Evolutionary conservation across 768 basidiomycete genomes (phyloP).

Genomic region (Lentinula lateritia): DNA sequence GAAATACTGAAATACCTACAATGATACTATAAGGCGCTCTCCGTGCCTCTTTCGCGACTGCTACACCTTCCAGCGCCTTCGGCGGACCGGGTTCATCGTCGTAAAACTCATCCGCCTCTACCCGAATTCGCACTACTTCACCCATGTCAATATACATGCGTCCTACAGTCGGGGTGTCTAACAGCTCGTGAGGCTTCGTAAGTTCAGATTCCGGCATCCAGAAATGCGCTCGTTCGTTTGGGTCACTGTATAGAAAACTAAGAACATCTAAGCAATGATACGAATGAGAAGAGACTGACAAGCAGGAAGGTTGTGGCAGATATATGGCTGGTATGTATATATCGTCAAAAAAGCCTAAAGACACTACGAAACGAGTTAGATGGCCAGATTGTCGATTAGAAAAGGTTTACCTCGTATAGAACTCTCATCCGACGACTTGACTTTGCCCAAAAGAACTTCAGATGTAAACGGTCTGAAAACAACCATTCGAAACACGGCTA

Average conservation of each 20-base stretch:
- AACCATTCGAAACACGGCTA: conserved; percentile 85
- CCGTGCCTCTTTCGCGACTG: conserved; percentile 41
- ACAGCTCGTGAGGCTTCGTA: conserved; percentile 52
- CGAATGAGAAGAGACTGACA: conserved; percentile 39
- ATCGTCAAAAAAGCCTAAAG: conserved; percentile 91
- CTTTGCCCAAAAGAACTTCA: conserved; percentile 86
- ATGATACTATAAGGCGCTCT: conserved; percentile 65
- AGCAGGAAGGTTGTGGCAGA: conserved; percentile 77
- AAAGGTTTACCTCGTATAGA: conserved; percentile 70
- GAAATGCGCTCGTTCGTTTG: conserved; percentile 79
- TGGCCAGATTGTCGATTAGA: background rate
- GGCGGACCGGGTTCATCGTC: conserved; percentile 86
- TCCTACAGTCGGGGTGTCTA: conserved; percentile 59
- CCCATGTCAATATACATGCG: conserved; percentile 81
- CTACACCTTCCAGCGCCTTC: conserved; percentile 66
- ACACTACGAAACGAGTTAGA: conserved; percentile 42
- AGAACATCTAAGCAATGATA: background rate
- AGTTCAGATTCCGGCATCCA: conserved; percentile 66
- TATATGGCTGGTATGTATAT: conserved; percentile 78
- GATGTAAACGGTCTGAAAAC: conserved; percentile 89
- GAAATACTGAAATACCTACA: conserved; percentile 40
- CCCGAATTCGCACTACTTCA: conserved; percentile 70
- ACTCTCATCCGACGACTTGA: conserved; percentile 80
- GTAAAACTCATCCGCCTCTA: conserved; percentile 78
- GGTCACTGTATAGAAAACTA: conserved; percentile 43